Percentiles rank a stretch among this genome's conserved stretches.
These are phyloP conservation scores for Histomonas meleagridis DNA, from an alignment of 208 protist genomes.

Conservation along the genomic window DNA sequence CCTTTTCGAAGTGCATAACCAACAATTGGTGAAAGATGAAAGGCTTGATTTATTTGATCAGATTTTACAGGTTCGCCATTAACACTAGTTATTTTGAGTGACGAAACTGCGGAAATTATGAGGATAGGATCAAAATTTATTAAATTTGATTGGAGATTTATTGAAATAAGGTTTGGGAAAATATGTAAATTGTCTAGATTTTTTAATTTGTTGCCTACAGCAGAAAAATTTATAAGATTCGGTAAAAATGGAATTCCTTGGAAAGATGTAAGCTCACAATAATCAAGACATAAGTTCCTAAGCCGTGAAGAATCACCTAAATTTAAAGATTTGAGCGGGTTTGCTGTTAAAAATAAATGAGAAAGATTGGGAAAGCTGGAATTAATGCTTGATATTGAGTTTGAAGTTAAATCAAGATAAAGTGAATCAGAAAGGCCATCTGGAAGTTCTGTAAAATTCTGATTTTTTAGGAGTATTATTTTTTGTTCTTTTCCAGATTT, in stretches of 20 bases:
- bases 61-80: not conserved
- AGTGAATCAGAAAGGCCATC: too few species aligned
- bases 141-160: not conserved
- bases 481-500: too few species aligned
- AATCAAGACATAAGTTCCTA: not conserved
- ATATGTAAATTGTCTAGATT: not conserved
- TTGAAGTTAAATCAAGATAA: too few species aligned
- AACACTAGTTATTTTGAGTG: not conserved
- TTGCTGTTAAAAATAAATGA: too few species aligned
- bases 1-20: not conserved
- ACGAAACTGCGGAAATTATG: not conserved
- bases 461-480: too few species aligned
- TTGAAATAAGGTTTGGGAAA: slow-evolving; percentile 11
- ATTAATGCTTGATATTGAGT: too few species aligned
- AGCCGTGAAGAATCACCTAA: too few species aligned
- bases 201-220: not conserved
- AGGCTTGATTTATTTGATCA: not conserved
- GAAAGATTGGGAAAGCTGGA: too few species aligned
- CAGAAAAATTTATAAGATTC: not conserved
- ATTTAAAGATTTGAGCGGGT: too few species aligned
- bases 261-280: not conserved
- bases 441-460: too few species aligned
- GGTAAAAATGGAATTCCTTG: not conserved
- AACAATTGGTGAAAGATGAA: not conserved
- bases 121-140: not conserved